These are phyloP conservation scores for Venturia nashicola DNA, from an alignment of 2,329 filamentous ascomycete species.

Conservation along the genomic window DNA sequence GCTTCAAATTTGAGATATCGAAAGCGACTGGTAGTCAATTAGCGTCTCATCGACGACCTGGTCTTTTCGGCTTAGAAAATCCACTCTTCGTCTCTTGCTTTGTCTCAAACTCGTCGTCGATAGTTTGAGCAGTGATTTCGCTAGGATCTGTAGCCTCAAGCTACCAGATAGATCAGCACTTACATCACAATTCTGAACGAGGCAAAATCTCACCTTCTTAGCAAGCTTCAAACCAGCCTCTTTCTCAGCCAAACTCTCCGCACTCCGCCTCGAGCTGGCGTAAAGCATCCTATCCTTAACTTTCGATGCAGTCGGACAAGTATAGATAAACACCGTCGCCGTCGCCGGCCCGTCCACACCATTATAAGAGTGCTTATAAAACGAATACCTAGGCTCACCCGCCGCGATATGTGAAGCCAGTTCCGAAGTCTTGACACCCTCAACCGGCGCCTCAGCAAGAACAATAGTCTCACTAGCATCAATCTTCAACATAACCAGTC, in stretches of 20 bases:
- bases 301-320: slow-evolving; percentile 57
- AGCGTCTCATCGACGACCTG: slow-evolving; percentile 42
- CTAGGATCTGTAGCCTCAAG: slow-evolving; percentile 51
- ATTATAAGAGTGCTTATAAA: slow-evolving; percentile 54
- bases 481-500: slow-evolving; percentile 30
- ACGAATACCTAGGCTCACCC: slow-evolving; percentile 63
- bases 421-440: slow-evolving; percentile 34
- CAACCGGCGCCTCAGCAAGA: slow-evolving; percentile 4
- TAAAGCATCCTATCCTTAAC: slow-evolving; percentile 84
- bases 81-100: slow-evolving; percentile 52
- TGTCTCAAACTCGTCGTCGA: slow-evolving; percentile 57
- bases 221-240: slow-evolving; percentile 54
- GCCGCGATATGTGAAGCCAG: slow-evolving; percentile 50
- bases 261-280: slow-evolving; percentile 47
- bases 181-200: background rate
- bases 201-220: slow-evolving; percentile 50
- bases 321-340: slow-evolving; percentile 64
- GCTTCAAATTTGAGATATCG: background rate
- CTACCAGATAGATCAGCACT: slow-evolving; percentile 15
- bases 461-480: slow-evolving; percentile 38
- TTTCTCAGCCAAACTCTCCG: slow-evolving; percentile 51
- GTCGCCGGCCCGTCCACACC: background rate
- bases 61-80: slow-evolving; percentile 69
- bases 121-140: slow-evolving; percentile 56
- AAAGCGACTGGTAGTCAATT: background rate